A percentile compares a stretch with the other conserved stretches of the same genome.
Conservation (phyloP, 805 yeast species). For the Starmera amethionina region DNA sequence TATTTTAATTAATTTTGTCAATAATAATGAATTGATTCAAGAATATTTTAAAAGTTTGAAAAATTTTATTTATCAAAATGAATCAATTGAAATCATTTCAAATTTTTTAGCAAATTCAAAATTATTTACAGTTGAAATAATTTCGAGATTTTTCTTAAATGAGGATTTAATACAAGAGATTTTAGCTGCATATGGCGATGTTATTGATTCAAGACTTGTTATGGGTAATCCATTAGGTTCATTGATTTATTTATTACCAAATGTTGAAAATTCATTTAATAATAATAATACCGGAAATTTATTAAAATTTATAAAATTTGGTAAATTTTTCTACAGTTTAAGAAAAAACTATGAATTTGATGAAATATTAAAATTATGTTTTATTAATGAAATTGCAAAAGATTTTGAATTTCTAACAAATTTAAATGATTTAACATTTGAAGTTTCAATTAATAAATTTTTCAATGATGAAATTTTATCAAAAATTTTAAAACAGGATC, state of each 20-base stretch:
- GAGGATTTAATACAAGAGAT: conserved; percentile 11
- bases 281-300: conserved; percentile 7
- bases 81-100: conserved; percentile 1
- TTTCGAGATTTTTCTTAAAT: conserved; percentile 7
- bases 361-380: conserved; percentile 18
- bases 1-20: background rate
- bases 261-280: conserved; percentile 6
- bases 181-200: conserved; percentile 19
- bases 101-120: conserved; percentile 6
- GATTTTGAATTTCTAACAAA: conserved; percentile 28
- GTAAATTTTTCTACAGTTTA: conserved; percentile 17
- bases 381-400: conserved; percentile 25
- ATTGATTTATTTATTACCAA: conserved; percentile 23
- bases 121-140: background rate
- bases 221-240: conserved; percentile 38
- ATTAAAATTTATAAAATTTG: conserved; percentile 14
- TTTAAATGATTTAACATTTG: conserved; percentile 6
- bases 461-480: background rate
- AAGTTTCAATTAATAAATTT: background rate
- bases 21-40: conserved; percentile 1
- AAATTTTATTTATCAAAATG: background rate
- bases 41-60: conserved; percentile 6
- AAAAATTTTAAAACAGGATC: background rate
- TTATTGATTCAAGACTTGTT: conserved; percentile 28
- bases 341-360: conserved; percentile 9